Percentiles rank a stretch among this genome's conserved stretches.
These are phyloP conservation scores for Stygiomarasmius scandens DNA, from an alignment of 1,284 basidiomycete species.

Conservation along the genomic window DNA sequence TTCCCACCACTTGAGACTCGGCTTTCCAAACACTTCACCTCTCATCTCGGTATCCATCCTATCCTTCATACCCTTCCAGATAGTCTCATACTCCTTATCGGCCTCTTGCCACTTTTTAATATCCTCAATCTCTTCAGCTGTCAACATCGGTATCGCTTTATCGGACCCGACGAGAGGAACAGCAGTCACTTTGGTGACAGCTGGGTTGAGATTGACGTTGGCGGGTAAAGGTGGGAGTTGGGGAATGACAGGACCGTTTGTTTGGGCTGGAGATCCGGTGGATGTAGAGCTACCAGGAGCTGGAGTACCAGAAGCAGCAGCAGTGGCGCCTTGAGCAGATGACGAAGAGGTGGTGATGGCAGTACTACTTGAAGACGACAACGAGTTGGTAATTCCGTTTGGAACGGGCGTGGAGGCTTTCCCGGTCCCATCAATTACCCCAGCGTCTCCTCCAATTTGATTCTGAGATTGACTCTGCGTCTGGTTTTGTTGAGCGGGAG, in stretches of 20 bases:
- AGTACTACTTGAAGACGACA: no score
- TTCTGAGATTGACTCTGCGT: neutral
- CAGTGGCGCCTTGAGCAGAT: neutral
- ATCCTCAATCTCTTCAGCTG: conserved; percentile 38
- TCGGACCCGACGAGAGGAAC: conserved; percentile 62
- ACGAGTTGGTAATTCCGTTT: neutral
- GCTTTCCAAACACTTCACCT: conserved; percentile 29
- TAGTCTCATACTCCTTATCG: conserved; percentile 53
- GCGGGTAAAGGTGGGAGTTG: conserved; percentile 34
- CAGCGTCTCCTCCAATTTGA: neutral
- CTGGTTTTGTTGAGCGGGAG: neutral
- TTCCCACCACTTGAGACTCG: conserved; percentile 52
- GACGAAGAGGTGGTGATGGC: no score
- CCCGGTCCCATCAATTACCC: neutral
- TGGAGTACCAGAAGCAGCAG: neutral
- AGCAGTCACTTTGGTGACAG: conserved; percentile 64
- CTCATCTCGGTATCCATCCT: conserved; percentile 47
- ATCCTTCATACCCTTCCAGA: conserved; percentile 45
- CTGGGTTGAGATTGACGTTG: conserved; percentile 53
- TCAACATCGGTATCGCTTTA: conserved; percentile 57
- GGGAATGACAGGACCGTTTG: conserved; percentile 3
- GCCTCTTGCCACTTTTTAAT: conserved; percentile 47
- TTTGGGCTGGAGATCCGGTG: neutral
- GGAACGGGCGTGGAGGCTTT: neutral
- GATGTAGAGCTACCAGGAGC: conserved; percentile 1